Evolutionary conservation across 768 basidiomycete species (phyloP).

Genomic region (Lactarius vividus): DNA sequence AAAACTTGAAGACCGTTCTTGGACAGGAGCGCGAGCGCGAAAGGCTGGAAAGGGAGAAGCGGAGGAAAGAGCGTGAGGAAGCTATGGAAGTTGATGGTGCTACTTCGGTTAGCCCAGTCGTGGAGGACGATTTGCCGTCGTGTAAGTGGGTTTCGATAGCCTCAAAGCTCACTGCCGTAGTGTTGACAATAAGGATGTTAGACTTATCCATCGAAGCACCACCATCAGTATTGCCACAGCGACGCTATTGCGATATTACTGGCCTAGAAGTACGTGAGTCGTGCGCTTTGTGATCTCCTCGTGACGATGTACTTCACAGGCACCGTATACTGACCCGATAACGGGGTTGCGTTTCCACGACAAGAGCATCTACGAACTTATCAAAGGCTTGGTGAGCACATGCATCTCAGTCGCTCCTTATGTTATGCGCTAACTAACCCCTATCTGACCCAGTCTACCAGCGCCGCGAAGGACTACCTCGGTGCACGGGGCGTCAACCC

Average conservation of each 20-base stretch:
- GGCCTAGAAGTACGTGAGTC: conserved; percentile 60
- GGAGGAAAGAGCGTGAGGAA: conserved; percentile 46
- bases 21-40: conserved; percentile 78
- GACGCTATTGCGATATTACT: conserved; percentile 83
- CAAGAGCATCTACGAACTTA: conserved; percentile 81
- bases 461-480: conserved; percentile 74
- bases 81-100: conserved; percentile 60
- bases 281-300: neutral
- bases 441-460: conserved; percentile 48
- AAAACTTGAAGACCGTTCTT: conserved; percentile 77
- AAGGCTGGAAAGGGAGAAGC: conserved; percentile 59
- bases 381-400: conserved; percentile 62
- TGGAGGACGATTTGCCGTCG: conserved; percentile 65
- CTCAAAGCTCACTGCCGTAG: neutral
- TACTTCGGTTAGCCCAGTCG: conserved; percentile 24
- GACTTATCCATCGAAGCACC: conserved; percentile 84
- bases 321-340: conserved; percentile 79
- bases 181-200: conserved; percentile 31
- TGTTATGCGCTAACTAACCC: neutral
- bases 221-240: conserved; percentile 73
- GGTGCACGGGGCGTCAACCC: conserved; percentile 48
- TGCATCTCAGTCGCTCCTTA: neutral
- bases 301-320: conserved; percentile 40
- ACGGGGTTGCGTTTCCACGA: conserved; percentile 81
- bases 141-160: conserved; percentile 46